Evolutionary conservation across 164 flowering plant species (phyloP), one percentile per base, ranked within the genome.

Genomic region (Houttuynia cordata): DNA sequence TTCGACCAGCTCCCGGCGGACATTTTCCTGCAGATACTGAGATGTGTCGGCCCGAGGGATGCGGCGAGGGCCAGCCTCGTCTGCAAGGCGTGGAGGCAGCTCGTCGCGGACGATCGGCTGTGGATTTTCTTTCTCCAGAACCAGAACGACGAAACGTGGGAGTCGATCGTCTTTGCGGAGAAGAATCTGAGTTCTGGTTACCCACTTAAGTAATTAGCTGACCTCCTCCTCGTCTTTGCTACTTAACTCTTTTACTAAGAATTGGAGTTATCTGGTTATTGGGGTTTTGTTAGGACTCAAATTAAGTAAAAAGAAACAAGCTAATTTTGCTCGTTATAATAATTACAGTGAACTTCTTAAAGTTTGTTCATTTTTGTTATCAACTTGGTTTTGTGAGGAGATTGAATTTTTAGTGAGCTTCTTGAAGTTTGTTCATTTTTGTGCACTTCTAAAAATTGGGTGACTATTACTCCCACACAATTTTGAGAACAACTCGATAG

Each of bases 51-150:
- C 0, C 96, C 98, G 8, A 83, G 72, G 57, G 91, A 84, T 37
- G 78, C 83, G 4, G 89, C 85, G 12, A 79, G 57, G 30, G 54
- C 79, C 25, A 60, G 78, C 42, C 21, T 73, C 0, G 82, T 87
- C 0, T 81, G 88, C 73, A 84, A 71, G 58, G 53, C 75, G 6
- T 88, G 83, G 96, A 78, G 64, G 41, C 53, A 55, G 13, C 63
- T 87, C 9, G 76, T 80, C n/a, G 75, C 77, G 20, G 93, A 84
- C 63, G 74, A 89, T 73, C 79, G 73, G 20, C 73, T 92, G 9
- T 92, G 98, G 98, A 72, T 87, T 63, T 74, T 67, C 73, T 92
- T 84, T 69, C 77, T 92, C 41, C 87, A 78, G 64, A 73, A 71
- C 55, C 71, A 64, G 40, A 78, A 57, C 25, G 13, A 2, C 49